A percentile compares a stretch with the other conserved stretches of the same genome.
Evolutionary conservation across 208 protist species (phyloP).

Genomic region (Crithidia sp.): DNA sequence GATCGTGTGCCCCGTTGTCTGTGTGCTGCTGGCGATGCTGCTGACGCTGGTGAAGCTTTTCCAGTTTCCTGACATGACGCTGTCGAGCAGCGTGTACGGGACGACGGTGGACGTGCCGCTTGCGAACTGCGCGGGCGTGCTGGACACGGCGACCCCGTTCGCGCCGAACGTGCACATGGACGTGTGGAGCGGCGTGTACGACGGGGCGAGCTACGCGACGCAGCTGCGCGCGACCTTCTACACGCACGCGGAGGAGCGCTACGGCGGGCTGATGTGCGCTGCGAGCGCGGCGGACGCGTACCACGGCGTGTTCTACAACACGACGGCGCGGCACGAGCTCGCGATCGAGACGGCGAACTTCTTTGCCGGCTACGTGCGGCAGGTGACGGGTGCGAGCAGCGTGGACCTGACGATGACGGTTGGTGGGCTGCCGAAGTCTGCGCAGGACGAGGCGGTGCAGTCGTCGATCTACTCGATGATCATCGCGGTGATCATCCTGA

Average conservation of each 20-base stretch:
- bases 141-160: background rate
- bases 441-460: background rate
- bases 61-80: slow-evolving; percentile 1
- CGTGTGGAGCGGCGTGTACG: slow-evolving; percentile 15
- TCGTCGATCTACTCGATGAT: no score
- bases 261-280: no score
- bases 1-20: no score
- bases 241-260: slow-evolving; percentile 4
- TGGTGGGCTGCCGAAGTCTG: slow-evolving; percentile 40
- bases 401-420: background rate
- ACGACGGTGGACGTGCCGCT: no score
- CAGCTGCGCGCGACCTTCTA: slow-evolving; percentile 14
- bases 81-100: background rate
- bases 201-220: background rate
- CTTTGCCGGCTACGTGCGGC: slow-evolving; percentile 36
- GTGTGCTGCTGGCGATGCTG: no score
- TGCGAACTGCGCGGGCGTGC: no score
- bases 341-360: slow-evolving; percentile 43
- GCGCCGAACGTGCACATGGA: slow-evolving; percentile 8
- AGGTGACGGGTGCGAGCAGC: background rate
- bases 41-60: background rate
- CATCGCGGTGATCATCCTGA: no score
- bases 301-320: slow-evolving; percentile 25
- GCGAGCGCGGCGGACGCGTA: no score
- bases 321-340: slow-evolving; percentile 42